Base-by-base conservation (phyloP, 2,329 filamentous ascomycete species). In the Stemphylium beticola region DNA sequence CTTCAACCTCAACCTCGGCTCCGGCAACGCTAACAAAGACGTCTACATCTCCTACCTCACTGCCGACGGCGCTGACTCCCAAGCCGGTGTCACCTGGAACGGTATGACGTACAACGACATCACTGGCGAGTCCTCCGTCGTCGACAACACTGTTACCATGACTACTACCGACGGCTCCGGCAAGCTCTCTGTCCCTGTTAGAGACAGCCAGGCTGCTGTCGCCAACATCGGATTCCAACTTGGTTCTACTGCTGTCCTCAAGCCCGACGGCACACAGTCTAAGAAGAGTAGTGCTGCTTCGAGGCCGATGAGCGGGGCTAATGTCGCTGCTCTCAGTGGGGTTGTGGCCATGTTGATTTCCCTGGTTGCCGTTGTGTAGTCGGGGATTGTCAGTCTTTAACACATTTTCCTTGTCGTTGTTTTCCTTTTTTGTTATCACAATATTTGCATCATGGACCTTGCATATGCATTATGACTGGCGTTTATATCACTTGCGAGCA, bases 1-100 rank as follows among this genome's bases (percentile, higher is more conserved):
- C 4, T 76, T 82, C 51, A 65, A 72, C 15, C 57, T 83, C 40
- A 71, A 77, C 49, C 68, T 82, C 9, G 71, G 71, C 8, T 72
- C 76, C 6, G 62, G 62, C 6, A 70, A 77, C 42, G 72, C 71
- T 4, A 77, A 78, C 47, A 72, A 79, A 61, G 69, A 74, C 12
- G 68, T 82, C n/a, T 78, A 76, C 58, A 69, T 83, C 17, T 76
- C 79, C 4, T 79, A 79, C 61, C 76, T 82, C 33, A 82, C 77
- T n/a, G 77, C 73, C 26, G 67, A 73, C 14, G 80, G 80, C 29
- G 75, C 78, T 9, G 79, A 82, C 50, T 71, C 75, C 7, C 74
- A 75, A 12, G 57, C 66, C 36, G 75, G 75, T 42, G 78, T 77
- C 2, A 78, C 76, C 7, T 83, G 76, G 75, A 80, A 82, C 63